phyloP scores from a whole-genome alignment of 2,329 filamentous ascomycete genomes.

The Trichophyton verrucosum region DNA sequence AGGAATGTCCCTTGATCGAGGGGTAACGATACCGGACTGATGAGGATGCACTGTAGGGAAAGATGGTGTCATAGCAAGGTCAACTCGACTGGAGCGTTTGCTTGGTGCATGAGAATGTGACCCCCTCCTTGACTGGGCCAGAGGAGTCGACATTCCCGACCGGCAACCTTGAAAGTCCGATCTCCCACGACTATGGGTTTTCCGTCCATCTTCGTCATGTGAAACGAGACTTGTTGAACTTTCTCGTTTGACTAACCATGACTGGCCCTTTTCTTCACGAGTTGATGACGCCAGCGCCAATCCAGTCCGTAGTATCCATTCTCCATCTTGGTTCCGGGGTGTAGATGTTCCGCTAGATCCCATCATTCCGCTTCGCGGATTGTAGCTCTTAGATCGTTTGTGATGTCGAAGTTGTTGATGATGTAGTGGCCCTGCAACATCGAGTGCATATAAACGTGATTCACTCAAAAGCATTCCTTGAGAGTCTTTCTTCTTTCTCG shows the following conservation, averaged over 20 bases:
- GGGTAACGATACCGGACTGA: slow-evolving; percentile 4
- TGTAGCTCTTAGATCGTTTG: slow-evolving; percentile 9
- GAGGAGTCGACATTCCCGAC: slow-evolving; percentile 28
- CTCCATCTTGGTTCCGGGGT: slow-evolving; percentile 29
- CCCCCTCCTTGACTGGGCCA: slow-evolving; percentile 20
- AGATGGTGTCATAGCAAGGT: slow-evolving; percentile 26
- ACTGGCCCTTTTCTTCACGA: slow-evolving; percentile 50
- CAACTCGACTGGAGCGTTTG: slow-evolving; percentile 23
- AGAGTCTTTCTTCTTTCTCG: slow-evolving; percentile 24
- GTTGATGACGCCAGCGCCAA: slow-evolving; percentile 45
- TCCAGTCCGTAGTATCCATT: slow-evolving; percentile 49
- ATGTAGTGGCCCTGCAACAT: slow-evolving; percentile 19
- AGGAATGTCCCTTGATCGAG: slow-evolving; percentile 1
- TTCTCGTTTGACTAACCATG: slow-evolving; percentile 46
- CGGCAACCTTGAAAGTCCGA: slow-evolving; percentile 20
- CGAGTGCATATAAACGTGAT: slow-evolving; percentile 23
- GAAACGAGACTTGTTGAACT: slow-evolving; percentile 43
- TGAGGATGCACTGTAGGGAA: slow-evolving; percentile 13
- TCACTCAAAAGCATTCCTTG: slow-evolving; percentile 24
- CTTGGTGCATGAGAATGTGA: slow-evolving; percentile 25
- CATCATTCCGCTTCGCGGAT: slow-evolving; percentile 5
- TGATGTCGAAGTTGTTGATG: slow-evolving; percentile 5
- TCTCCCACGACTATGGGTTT: slow-evolving; percentile 15
- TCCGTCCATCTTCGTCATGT: slow-evolving; percentile 21
- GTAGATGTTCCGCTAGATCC: slow-evolving; percentile 10